Base-by-base conservation (phyloP, 306 rosid species). In the Dicorynia guianensis region DNA sequence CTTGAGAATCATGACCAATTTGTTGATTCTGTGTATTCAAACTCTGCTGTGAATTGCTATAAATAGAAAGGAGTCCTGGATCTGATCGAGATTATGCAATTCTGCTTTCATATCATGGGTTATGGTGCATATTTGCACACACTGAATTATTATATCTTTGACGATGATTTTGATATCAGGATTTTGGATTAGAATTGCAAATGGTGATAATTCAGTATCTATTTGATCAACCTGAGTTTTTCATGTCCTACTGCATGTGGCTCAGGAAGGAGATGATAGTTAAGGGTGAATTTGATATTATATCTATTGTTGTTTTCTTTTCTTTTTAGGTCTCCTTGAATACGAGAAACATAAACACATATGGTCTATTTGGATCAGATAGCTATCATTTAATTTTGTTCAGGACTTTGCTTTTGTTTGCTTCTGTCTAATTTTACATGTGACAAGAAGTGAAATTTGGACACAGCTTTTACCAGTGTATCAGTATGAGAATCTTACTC, bases 151-250 rank as follows among this genome's bases (percentile, higher is more conserved):
- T 8, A 6, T n/a, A n/a, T n/a, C 30, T 53, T 63, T 62, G 71
- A 59, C 63, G 42, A 19, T 50, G 57, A 43, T 11, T 25, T 13
- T 48, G 6, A 44, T 44, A 17, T 4, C 20, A 65, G 40, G 48
- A 54, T 53, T 44, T 61, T 34, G 5, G 65, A 61, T 67, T 80
- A 14, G 39, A 62, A 65, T 18, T 71, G 53, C 33, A 44, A 62
- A 67, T 33, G 55, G 9, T 60, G 34, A 8, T 5, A 18, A 71
- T 71, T 59, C 33, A 7, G 25, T 48, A 60, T 73, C 34, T 33
- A 47, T 43, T 11, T 76, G 11, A 30, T 60, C 25, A 68, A 34
- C 34, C 59, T 80, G 76, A 74, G 40, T 50, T 53, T 53, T 47
- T 25, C 63, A 0, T 79, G 30, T 13, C 60, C 30, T 33, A 18